These are phyloP conservation scores for Papiliotrema fonsecae DNA, from an alignment of 1,284 basidiomycete genomes.

Conservation along the genomic window DNA sequence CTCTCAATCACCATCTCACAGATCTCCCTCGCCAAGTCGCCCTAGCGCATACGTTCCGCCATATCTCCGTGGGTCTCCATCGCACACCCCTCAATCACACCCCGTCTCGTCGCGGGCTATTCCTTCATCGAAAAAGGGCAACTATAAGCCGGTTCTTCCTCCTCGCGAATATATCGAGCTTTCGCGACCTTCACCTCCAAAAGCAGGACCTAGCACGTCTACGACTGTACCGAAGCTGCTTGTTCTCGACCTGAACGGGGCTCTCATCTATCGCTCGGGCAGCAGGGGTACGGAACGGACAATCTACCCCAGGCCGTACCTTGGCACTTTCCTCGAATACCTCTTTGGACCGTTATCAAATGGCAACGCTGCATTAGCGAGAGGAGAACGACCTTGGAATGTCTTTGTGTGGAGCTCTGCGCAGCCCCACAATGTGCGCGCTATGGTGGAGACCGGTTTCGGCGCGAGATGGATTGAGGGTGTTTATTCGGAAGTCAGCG, in stretches of 20 bases:
- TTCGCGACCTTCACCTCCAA: not conserved
- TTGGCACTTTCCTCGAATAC: constrained; percentile 41
- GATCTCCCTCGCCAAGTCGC: too few species aligned
- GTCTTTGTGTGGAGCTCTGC: constrained; percentile 47
- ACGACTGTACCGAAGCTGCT: constrained; percentile 32
- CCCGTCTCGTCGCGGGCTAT: too few species aligned
- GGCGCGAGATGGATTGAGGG: constrained; percentile 28
- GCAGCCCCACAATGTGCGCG: constrained; percentile 44
- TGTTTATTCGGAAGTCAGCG: constrained; percentile 25
- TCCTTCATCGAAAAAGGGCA: not conserved
- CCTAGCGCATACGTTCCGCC: too few species aligned
- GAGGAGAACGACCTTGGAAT: constrained; percentile 28
- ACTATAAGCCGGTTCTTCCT: constrained; percentile 5
- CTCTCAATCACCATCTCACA: too few species aligned
- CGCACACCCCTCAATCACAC: not conserved
- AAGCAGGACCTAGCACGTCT: not conserved
- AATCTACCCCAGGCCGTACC: constrained; percentile 40
- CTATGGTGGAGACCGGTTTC: constrained; percentile 42
- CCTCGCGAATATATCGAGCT: constrained; percentile 16
- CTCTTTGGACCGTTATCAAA: constrained; percentile 31
- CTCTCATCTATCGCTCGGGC: constrained; percentile 36
- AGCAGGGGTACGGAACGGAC: constrained; percentile 9
- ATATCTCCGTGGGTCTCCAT: too few species aligned
- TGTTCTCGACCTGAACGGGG: constrained; percentile 46
- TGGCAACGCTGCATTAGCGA: not conserved